Percentiles rank a stretch among this genome's conserved stretches.
Conservation (phyloP, 2,329 filamentous ascomycete species). For the Metarhizium guizhouense region DNA sequence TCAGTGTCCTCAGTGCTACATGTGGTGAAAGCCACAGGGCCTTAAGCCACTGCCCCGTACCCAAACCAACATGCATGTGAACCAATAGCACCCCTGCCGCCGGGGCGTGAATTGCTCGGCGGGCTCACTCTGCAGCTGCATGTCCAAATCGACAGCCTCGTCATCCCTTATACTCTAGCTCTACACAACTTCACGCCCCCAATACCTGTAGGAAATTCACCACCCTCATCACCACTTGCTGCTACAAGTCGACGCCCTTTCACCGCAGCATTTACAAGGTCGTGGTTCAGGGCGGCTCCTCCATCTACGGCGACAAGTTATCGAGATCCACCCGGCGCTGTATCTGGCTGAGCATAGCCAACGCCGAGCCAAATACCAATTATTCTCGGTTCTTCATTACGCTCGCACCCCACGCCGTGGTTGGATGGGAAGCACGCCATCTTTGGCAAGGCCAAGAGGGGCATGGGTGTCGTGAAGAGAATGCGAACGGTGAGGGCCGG, state of each 20-base stretch:
- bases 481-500: slow-evolving; percentile 85
- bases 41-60: too few species aligned
- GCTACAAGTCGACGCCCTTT: slow-evolving; percentile 81
- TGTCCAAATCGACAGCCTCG: not conserved
- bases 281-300: slow-evolving; percentile 86
- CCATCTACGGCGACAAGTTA: slow-evolving; percentile 90
- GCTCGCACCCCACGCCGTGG: slow-evolving; percentile 84
- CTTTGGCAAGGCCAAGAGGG: slow-evolving; percentile 81
- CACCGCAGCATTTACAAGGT: slow-evolving; percentile 94
- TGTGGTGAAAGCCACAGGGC: too few species aligned
- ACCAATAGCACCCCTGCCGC: too few species aligned
- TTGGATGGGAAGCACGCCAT: slow-evolving; percentile 96
- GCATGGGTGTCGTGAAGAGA: slow-evolving; percentile 74
- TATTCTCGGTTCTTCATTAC: slow-evolving; percentile 96
- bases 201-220: slow-evolving; percentile 84
- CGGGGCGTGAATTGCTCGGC: too few species aligned
- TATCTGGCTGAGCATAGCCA: slow-evolving; percentile 92
- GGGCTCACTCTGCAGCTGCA: too few species aligned
- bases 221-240: slow-evolving; percentile 69
- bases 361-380: slow-evolving; percentile 86
- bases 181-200: slow-evolving; percentile 77
- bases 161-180: slow-evolving; percentile 65
- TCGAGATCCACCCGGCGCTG: slow-evolving; percentile 80
- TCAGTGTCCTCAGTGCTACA: too few species aligned
- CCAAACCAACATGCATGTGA: too few species aligned